Percentiles rank a stretch among this genome's conserved stretches.
phyloP scores from a whole-genome alignment of 345 rosid species.

The Clausena lansium region DNA sequence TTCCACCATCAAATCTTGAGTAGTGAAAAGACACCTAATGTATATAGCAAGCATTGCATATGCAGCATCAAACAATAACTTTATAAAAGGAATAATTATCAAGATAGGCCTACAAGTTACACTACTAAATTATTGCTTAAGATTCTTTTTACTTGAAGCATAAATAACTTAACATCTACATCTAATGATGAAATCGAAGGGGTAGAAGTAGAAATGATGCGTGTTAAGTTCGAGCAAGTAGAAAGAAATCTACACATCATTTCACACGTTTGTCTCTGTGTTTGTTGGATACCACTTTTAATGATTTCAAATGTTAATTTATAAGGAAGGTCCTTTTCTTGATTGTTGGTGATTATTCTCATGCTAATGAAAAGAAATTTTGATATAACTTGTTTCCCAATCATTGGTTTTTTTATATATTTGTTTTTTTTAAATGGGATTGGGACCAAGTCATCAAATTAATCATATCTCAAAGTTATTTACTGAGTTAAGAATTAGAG shows the following conservation, averaged over 20 bases:
- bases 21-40: neutral
- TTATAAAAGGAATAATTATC: neutral
- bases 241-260: neutral
- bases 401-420: neutral
- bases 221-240: neutral
- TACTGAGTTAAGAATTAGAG: neutral
- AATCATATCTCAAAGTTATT: neutral
- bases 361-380: neutral
- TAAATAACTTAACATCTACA: neutral
- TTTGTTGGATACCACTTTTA: conserved; percentile 8
- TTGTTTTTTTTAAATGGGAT: neutral
- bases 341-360: neutral
- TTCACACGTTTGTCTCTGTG: neutral
- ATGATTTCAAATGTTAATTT: neutral
- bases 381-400: neutral
- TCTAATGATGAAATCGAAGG: neutral
- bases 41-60: neutral
- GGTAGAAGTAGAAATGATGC: neutral
- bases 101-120: neutral
- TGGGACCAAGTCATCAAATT: neutral
- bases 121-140: neutral
- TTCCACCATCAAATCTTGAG: neutral
- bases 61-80: neutral
- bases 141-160: conserved; percentile 12
- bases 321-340: neutral